A percentile compares a stretch with the other conserved stretches of the same genome.
phyloP scores from a whole-genome alignment of 495 filamentous ascomycete genomes.

The Penicillium ochrochloron region DNA sequence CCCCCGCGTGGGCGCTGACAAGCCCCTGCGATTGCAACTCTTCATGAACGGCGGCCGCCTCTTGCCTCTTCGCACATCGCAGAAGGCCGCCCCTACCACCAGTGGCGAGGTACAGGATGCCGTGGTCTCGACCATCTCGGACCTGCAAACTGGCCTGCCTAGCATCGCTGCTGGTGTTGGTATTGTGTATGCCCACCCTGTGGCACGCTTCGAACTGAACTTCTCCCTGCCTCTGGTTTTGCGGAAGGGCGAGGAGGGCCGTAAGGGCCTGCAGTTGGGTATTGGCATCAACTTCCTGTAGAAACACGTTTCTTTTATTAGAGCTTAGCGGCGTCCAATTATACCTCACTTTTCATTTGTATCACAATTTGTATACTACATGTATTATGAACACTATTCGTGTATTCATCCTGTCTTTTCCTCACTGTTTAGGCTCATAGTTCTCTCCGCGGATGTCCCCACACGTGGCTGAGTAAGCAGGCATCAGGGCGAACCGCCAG shows the following conservation, averaged over 20 bases:
- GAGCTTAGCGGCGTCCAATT: conserved; percentile 28
- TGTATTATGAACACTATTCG: background rate
- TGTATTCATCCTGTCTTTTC: background rate
- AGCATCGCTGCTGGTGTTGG: conserved; percentile 88
- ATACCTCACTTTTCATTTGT: conserved; percentile 18
- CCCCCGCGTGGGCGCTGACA: conserved; percentile 74
- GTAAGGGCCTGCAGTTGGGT: conserved; percentile 91
- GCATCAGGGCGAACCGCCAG: conserved; percentile 17
- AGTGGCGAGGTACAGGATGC: conserved; percentile 58
- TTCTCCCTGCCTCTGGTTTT: conserved; percentile 86
- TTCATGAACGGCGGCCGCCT: conserved; percentile 91
- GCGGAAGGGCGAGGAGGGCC: conserved; percentile 77
- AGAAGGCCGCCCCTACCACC: conserved; percentile 55
- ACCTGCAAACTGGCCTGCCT: conserved; percentile 75
- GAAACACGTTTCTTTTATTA: conserved; percentile 27
- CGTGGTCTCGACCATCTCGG: conserved; percentile 57
- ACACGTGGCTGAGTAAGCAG: conserved; percentile 22
- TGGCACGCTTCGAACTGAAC: conserved; percentile 93
- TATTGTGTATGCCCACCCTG: conserved; percentile 89
- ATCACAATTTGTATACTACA: background rate
- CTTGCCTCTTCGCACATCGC: conserved; percentile 69
- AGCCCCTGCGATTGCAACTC: conserved; percentile 83
- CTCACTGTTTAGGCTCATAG: conserved; percentile 5
- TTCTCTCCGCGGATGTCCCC: background rate
- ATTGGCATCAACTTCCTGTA: conserved; percentile 94